A percentile compares a stretch with the other conserved stretches of the same genome.
Conservation (phyloP, 106 monocot species). For the Vanilla planifolia region DNA sequence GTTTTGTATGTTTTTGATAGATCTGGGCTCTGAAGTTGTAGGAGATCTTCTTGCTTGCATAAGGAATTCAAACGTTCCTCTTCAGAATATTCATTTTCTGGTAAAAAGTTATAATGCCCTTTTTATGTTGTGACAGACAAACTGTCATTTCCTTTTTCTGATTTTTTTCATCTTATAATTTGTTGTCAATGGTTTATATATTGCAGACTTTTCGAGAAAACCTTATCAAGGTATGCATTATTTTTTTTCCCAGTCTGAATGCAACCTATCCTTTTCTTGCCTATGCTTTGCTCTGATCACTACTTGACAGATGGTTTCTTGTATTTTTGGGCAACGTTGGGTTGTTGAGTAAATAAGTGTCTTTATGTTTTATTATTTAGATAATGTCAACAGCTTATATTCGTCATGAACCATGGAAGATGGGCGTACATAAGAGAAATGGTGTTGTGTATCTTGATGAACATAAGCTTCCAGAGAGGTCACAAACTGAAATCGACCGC, state of each 20-base stretch:
- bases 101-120: constrained; percentile 27
- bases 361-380: constrained; percentile 28
- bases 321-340: background rate
- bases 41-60: constrained; percentile 98
- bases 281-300: background rate
- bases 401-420: constrained; percentile 95
- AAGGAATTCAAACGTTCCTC: constrained; percentile 69
- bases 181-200: constrained; percentile 13
- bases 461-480: constrained; percentile 94
- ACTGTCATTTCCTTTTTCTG: background rate
- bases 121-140: background rate
- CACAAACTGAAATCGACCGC: constrained; percentile 66
- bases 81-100: constrained; percentile 98
- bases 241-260: background rate
- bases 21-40: constrained; percentile 72
- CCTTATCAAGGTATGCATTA: constrained; percentile 84
- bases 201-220: constrained; percentile 93
- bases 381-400: constrained; percentile 94
- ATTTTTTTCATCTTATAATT: constrained; percentile 6
- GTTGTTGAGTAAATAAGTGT: constrained; percentile 4
- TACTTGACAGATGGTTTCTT: background rate
- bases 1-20: constrained; percentile 28
- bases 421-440: constrained; percentile 96
- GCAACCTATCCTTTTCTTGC: background rate
- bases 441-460: constrained; percentile 97